Conservation (phyloP, 148 eudicot species). For the Chenopodium formosanum region DNA sequence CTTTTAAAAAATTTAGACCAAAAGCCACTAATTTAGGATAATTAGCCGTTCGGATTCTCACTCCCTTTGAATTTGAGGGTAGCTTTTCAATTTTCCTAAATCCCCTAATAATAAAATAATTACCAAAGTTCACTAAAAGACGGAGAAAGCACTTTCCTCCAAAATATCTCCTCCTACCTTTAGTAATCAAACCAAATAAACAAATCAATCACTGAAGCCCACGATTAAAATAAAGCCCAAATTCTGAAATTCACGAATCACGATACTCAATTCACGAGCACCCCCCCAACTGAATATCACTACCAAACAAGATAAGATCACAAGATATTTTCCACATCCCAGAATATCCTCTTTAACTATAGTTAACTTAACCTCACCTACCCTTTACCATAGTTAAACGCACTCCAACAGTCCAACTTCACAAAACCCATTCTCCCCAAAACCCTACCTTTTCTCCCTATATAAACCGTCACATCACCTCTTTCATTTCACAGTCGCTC, state of each 20-base stretch:
- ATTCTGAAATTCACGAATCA: neutral
- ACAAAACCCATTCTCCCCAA: neutral
- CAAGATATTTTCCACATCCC: constrained; percentile 2
- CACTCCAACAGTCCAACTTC: neutral
- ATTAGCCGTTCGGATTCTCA: too few relatives aligned
- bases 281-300: neutral
- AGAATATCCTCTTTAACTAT: constrained; percentile 17
- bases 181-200: too few relatives aligned
- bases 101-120: too few relatives aligned
- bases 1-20: too few relatives aligned
- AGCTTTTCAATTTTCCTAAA: too few relatives aligned
- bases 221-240: too few relatives aligned
- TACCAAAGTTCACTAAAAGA: too few relatives aligned
- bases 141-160: too few relatives aligned
- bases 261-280: neutral
- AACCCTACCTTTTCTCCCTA: neutral
- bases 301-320: neutral
- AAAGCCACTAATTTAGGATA: too few relatives aligned
- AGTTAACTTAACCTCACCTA: neutral
- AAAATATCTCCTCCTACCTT: too few relatives aligned
- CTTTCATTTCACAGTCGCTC: constrained; percentile 14
- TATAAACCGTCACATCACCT: neutral
- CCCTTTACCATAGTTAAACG: neutral
- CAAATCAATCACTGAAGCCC: too few relatives aligned
- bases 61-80: too few relatives aligned